Evolutionary conservation across 2,329 filamentous ascomycete species (phyloP).

Genomic region (Fusarium decemcellulare): DNA sequence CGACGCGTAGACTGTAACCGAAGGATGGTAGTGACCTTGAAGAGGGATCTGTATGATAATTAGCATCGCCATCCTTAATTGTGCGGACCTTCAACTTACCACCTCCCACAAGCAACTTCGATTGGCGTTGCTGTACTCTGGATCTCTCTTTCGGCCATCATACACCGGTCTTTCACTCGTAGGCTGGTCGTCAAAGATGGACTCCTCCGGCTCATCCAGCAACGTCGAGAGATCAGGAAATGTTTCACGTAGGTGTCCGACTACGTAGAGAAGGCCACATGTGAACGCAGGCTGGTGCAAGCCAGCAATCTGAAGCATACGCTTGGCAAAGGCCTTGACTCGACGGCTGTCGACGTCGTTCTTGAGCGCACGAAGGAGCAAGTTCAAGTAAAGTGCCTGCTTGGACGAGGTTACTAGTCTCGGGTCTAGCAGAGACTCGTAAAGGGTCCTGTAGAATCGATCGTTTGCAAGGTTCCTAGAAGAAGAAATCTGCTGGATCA

Average conservation of each 20-base stretch:
- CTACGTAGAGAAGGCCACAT: conserved; percentile 91
- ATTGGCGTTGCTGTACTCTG: conserved; percentile 94
- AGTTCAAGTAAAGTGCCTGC: conserved; percentile 93
- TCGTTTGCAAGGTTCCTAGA: conserved; percentile 87
- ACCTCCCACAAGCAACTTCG: conserved; percentile 94
- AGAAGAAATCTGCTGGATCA: conserved; percentile 92
- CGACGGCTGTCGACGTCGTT: conserved; percentile 90
- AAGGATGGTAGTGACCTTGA: conserved; percentile 87
- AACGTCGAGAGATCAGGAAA: conserved; percentile 87
- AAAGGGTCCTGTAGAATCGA: conserved; percentile 94
- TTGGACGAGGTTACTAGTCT: conserved; percentile 92
- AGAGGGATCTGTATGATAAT: conserved; percentile 51
- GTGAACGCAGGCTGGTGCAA: conserved; percentile 94
- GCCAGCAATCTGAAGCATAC: conserved; percentile 87
- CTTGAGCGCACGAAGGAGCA: conserved; percentile 90
- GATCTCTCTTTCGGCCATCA: conserved; percentile 91
- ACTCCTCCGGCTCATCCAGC: conserved; percentile 84
- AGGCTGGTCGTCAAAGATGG: conserved; percentile 73
- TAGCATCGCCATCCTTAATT: conserved; percentile 31
- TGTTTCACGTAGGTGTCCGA: conserved; percentile 82
- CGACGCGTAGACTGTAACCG: conserved; percentile 86
- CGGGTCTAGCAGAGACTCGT: conserved; percentile 94
- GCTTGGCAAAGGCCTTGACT: conserved; percentile 96
- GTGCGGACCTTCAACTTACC: conserved; percentile 59
- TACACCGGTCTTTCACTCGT: conserved; percentile 66